Percentiles rank a stretch among this genome's conserved stretches.
phyloP scores from a whole-genome alignment of 495 filamentous ascomycete species.

The Aspergillus bertholletiae region DNA sequence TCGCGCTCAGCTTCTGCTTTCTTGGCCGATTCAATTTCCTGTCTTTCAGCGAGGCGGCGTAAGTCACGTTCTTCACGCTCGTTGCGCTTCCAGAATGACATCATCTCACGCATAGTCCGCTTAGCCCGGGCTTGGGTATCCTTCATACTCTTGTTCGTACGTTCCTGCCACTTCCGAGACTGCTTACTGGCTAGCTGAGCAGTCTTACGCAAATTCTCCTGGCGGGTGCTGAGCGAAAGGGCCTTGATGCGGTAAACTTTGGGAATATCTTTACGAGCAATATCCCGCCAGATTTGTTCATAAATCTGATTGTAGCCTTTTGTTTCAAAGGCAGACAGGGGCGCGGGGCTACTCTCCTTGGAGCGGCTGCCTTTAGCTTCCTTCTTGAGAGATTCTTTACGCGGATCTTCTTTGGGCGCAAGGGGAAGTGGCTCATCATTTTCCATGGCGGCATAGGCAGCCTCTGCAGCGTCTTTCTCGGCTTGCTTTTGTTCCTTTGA shows the following conservation, averaged over 20 bases:
- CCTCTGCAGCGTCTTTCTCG: slow-evolving; percentile 88
- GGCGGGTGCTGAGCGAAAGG: slow-evolving; percentile 75
- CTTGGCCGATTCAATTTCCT: slow-evolving; percentile 94
- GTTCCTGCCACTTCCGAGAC: slow-evolving; percentile 92
- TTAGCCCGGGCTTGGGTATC: slow-evolving; percentile 96
- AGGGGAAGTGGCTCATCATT: slow-evolving; percentile 69
- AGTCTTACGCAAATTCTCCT: slow-evolving; percentile 94
- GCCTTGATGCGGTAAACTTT: slow-evolving; percentile 86
- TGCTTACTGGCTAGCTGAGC: slow-evolving; percentile 96
- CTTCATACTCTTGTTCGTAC: slow-evolving; percentile 97
- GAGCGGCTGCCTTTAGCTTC: slow-evolving; percentile 55
- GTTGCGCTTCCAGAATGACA: slow-evolving; percentile 99
- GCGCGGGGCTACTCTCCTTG: slow-evolving; percentile 60
- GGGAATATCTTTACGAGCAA: slow-evolving; percentile 87
- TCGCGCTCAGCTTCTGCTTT: slow-evolving; percentile 96
- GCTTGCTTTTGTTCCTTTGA: slow-evolving; percentile 96
- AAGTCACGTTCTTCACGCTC: slow-evolving; percentile 95
- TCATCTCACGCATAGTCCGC: slow-evolving; percentile 98
- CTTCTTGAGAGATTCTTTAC: slow-evolving; percentile 45
- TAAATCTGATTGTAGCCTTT: slow-evolving; percentile 97
- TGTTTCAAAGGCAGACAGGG: slow-evolving; percentile 62
- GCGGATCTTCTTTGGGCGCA: slow-evolving; percentile 63
- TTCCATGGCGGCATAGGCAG: slow-evolving; percentile 80
- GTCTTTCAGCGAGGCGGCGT: slow-evolving; percentile 88
- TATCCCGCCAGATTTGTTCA: slow-evolving; percentile 96